Evolutionary conservation across 441 rosid species (phyloP).

Genomic region (Arabidopsis hybrid): DNA sequence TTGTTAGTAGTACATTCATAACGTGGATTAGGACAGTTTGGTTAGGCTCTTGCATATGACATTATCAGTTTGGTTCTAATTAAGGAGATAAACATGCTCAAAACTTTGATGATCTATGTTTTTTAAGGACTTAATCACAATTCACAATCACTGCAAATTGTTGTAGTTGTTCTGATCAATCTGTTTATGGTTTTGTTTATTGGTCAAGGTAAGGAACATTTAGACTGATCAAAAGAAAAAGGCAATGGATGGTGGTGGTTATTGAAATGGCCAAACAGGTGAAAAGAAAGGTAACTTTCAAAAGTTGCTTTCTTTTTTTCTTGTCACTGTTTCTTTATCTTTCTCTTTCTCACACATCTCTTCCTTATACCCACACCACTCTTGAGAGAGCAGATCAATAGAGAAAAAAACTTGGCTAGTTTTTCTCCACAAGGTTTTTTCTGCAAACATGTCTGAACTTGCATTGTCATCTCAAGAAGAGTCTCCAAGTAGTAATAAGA

Average conservation of each 20-base stretch:
- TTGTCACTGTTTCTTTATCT: conserved; percentile 19
- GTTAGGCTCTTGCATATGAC: conserved; percentile 4
- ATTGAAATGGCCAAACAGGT: conserved; percentile 41
- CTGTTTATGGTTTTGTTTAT: not conserved
- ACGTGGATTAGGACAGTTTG: not conserved
- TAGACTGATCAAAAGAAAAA: conserved; percentile 25
- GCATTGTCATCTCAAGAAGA: conserved; percentile 43
- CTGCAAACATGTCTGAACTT: conserved; percentile 65
- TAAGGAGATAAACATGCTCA: not conserved
- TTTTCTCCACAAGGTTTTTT: conserved; percentile 5
- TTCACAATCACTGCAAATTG: conserved; percentile 13
- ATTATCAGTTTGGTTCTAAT: not conserved
- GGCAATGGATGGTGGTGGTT: conserved; percentile 35
- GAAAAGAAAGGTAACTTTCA: conserved; percentile 43
- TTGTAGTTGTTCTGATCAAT: not conserved
- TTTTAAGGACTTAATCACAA: not conserved
- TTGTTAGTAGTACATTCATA: conserved; percentile 18
- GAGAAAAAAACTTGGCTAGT: conserved; percentile 21
- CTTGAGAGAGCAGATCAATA: conserved; percentile 28
- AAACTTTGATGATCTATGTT: not conserved
- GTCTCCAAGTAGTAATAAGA: conserved; percentile 43
- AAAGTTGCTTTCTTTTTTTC: conserved; percentile 33
- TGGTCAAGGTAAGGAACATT: conserved; percentile 20
- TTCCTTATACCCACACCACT: conserved; percentile 39
- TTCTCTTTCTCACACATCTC: conserved; percentile 1